Evolutionary conservation across 257 asterid species (phyloP).

Genomic region (Przewalskia tangutica): DNA sequence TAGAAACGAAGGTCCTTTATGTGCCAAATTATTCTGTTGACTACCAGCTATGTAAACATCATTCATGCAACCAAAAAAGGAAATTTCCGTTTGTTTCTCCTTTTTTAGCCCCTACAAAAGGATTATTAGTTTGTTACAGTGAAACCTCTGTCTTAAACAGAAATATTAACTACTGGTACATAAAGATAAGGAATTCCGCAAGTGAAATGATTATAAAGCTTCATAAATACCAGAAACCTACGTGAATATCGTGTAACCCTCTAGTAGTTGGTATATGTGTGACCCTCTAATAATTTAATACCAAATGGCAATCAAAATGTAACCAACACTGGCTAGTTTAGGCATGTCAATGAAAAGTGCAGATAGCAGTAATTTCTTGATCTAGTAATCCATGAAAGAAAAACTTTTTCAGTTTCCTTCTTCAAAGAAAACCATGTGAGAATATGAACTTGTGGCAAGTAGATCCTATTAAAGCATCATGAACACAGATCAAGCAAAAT

Average conservation of each 20-base stretch:
- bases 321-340: background rate
- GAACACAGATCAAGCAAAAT: background rate
- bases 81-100: background rate
- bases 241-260: background rate
- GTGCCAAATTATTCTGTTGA: background rate
- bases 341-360: background rate
- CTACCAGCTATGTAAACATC: background rate
- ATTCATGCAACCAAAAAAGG: background rate
- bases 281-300: background rate
- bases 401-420: background rate
- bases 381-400: background rate
- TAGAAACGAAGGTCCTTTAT: background rate
- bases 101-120: background rate
- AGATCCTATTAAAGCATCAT: background rate
- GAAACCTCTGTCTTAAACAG: background rate
- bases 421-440: background rate
- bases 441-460: background rate
- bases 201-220: background rate
- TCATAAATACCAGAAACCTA: background rate
- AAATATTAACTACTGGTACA: background rate
- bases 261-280: background rate
- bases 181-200: background rate
- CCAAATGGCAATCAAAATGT: background rate
- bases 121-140: background rate
- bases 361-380: background rate